Evolutionary conservation across 2,329 filamentous ascomycete species (phyloP).

Genomic region (Aspergillus terreus): DNA sequence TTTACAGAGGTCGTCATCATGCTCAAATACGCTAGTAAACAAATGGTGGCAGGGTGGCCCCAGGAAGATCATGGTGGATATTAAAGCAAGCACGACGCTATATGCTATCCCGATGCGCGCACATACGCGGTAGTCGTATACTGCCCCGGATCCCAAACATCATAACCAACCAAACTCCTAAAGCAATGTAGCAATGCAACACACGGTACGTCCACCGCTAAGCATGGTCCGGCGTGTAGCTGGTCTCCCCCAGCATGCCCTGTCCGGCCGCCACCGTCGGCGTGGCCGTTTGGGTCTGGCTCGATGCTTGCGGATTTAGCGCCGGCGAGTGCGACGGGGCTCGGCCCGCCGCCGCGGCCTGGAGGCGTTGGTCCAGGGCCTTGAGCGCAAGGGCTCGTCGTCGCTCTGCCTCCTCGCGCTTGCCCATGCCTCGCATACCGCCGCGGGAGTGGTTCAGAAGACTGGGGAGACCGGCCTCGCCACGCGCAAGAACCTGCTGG

Average conservation of each 20-base stretch:
- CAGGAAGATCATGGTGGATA: too few species aligned
- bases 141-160: conserved; percentile 5
- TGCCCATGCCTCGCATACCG: conserved; percentile 53
- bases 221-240: conserved; percentile 62
- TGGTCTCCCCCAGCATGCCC: conserved; percentile 65
- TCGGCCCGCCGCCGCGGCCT: conserved; percentile 67
- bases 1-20: background rate
- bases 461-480: conserved; percentile 58
- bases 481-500: conserved; percentile 64
- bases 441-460: conserved; percentile 51
- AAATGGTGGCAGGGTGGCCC: too few species aligned
- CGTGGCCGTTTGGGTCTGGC: conserved; percentile 51
- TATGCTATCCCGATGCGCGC: too few species aligned
- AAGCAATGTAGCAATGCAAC: conserved; percentile 4
- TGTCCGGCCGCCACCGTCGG: conserved; percentile 52
- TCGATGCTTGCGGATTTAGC: conserved; percentile 27
- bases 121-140: too few species aligned
- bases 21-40: too few species aligned
- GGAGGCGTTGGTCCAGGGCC: conserved; percentile 84
- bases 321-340: conserved; percentile 36
- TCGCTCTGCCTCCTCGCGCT: conserved; percentile 87
- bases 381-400: conserved; percentile 84
- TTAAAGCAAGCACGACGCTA: too few species aligned
- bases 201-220: conserved; percentile 14
- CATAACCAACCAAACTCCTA: conserved; percentile 14